Percentiles rank a stretch among this genome's conserved stretches.
Conservation (phyloP, 495 filamentous ascomycete genomes). For the Clavariopsis aquatica region DNA sequence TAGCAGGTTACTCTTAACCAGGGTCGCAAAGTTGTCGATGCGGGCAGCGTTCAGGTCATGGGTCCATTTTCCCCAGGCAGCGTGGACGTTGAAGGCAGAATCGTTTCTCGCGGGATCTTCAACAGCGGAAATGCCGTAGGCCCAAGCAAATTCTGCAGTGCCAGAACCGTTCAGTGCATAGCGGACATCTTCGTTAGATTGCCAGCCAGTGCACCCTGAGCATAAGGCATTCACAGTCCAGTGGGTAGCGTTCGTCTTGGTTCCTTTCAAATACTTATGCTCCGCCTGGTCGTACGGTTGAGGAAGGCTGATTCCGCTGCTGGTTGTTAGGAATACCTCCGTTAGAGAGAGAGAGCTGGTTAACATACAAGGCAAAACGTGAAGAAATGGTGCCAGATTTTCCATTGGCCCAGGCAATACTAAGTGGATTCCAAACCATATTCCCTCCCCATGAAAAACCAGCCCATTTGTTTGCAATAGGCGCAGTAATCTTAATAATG, state of each 20-base stretch:
- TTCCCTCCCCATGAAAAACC: conserved; percentile 33
- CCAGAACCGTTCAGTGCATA: conserved; percentile 23
- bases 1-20: conserved; percentile 27
- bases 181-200: conserved; percentile 20
- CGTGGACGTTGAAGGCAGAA: conserved; percentile 36
- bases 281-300: conserved; percentile 48
- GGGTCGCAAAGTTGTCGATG: conserved; percentile 21
- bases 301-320: conserved; percentile 44
- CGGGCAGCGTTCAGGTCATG: conserved; percentile 35
- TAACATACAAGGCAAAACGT: conserved; percentile 33
- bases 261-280: conserved; percentile 50
- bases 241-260: conserved; percentile 51
- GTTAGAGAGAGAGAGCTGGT: neutral
- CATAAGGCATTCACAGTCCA: conserved; percentile 54
- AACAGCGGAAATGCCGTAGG: conserved; percentile 24
- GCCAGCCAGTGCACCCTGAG: conserved; percentile 46
- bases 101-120: conserved; percentile 30
- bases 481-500: conserved; percentile 29
- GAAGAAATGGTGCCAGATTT: conserved; percentile 15
- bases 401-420: conserved; percentile 31
- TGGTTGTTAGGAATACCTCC: conserved; percentile 6
- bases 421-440: conserved; percentile 36
- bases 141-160: conserved; percentile 33
- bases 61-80: conserved; percentile 29
- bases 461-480: conserved; percentile 18